Evolutionary conservation across 2,329 filamentous ascomycete genomes (phyloP), one percentile per base, ranked within the genome.

Genomic region (Cucurbitaria berberidis): DNA sequence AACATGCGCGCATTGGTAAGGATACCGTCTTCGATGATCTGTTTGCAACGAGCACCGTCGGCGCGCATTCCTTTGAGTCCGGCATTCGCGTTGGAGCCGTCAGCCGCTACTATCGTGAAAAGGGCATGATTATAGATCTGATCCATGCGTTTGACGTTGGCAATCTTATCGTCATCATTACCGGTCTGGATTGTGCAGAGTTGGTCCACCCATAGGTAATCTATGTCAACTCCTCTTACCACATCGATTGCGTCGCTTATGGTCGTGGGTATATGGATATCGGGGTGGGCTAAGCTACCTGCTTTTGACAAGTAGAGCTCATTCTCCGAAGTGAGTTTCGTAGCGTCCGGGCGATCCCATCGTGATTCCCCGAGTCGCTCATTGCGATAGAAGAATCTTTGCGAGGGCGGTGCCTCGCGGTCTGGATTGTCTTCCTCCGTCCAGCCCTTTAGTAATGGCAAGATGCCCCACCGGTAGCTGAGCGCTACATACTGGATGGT

Each of bases 91-190:
- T 44, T 24, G 16, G 29, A 30, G 16, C 29, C 21, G 4, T 19
- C n/a, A 39, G 42, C 47, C 11, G 47, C 47, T 11, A 40, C 47
- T 21, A 50, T 44, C 4, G 47, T 50, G 24, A 50, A 9, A n/a
- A 38, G 30, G 16, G 29, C 27, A 24, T 50, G 42, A 10, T 10
- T n/a, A 29, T 44, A 50, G 8, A 50, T 44, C 8, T 21, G 24
- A 15, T 40, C 47, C 47, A 50, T 50, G n/a, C 18, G 21, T 16
- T 19, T 5, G 30, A 19, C 21, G 36, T 44, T 19, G 42, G 47
- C n/a, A 30, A 15, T 7, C 32, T 22, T 27, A 34, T 38, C 34
- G 24, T 50, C 47, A 5, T 50, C 47, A 10, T 38, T 22, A 7
- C 43, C 40, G 16, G 29, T 22, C 18, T 50, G 47, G 9, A 50